Conservation (phyloP, 2,329 filamentous ascomycete genomes). For the Aaosphaeria arxii region DNA sequence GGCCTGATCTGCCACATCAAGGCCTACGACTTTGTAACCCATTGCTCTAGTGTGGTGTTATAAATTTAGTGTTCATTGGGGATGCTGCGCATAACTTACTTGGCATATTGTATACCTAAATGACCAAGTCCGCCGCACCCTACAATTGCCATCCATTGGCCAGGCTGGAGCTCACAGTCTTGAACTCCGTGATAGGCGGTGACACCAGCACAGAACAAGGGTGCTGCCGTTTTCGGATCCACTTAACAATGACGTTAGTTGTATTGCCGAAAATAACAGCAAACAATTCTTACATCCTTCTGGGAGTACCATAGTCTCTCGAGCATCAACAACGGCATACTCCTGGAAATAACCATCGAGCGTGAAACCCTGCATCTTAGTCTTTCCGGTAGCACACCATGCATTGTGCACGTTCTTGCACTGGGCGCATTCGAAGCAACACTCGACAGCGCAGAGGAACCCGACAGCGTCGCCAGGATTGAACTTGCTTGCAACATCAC, state of each 20-base stretch:
- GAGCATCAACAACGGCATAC: constrained; percentile 27
- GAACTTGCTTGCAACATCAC: constrained; percentile 22
- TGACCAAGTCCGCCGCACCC: constrained; percentile 32
- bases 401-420: constrained; percentile 28
- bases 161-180: constrained; percentile 23
- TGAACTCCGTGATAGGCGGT: constrained; percentile 28
- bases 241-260: constrained; percentile 7
- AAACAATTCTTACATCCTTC: constrained; percentile 14
- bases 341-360: constrained; percentile 29
- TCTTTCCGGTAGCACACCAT: constrained; percentile 26
- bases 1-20: constrained; percentile 26
- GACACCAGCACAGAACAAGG: constrained; percentile 30
- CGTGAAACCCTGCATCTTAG: constrained; percentile 28
- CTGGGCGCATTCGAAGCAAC: constrained; percentile 28
- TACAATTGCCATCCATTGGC: constrained; percentile 27
- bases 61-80: background rate
- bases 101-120: constrained; percentile 30
- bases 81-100: constrained; percentile 8
- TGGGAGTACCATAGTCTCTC: constrained; percentile 25
- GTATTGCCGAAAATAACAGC: too few relatives aligned
- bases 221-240: constrained; percentile 22
- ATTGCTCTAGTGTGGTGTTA: constrained; percentile 15
- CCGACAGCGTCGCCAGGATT: constrained; percentile 30
- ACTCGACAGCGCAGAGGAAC: constrained; percentile 30
- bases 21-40: constrained; percentile 28